Conservation (phyloP, 2,329 filamentous ascomycete genomes). For the Aspergillus ustus region DNA sequence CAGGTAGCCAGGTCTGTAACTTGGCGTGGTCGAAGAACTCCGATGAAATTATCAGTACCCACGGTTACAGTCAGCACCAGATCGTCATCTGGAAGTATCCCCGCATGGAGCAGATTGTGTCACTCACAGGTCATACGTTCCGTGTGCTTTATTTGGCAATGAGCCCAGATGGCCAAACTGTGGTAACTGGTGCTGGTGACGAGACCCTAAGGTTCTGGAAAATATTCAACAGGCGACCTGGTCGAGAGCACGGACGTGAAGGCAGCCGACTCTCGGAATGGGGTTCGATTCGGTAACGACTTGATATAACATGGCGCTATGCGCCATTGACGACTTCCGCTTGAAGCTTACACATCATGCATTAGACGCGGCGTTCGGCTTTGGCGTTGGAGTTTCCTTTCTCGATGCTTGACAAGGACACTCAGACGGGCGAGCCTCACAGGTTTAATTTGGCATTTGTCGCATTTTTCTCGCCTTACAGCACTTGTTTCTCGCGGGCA, state of each 20-base stretch:
- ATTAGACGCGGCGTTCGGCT: constrained; percentile 41
- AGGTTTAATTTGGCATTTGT: constrained; percentile 36
- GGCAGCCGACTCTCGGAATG: constrained; percentile 72
- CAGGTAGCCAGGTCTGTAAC: constrained; percentile 98
- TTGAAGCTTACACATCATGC: constrained; percentile 32
- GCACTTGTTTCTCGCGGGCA: constrained; percentile 28
- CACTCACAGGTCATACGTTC: constrained; percentile 93
- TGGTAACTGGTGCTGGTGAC: constrained; percentile 94
- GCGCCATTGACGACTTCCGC: constrained; percentile 18
- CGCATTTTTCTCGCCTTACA: constrained; percentile 33
- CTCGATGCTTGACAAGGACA: constrained; percentile 24
- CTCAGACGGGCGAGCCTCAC: constrained; percentile 31
- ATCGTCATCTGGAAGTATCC: constrained; percentile 99
- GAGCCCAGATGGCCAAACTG: constrained; percentile 91
- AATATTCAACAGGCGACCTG: constrained; percentile 83
- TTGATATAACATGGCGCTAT: constrained; percentile 21
- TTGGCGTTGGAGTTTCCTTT: constrained; percentile 28
- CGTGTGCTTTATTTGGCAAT: constrained; percentile 95
- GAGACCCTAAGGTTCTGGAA: constrained; percentile 98
- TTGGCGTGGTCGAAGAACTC: constrained; percentile 96
- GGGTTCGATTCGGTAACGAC: constrained; percentile 73
- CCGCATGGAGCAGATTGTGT: constrained; percentile 95
- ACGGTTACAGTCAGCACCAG: constrained; percentile 97
- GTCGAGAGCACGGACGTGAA: constrained; percentile 69
- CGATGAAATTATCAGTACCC: constrained; percentile 95